phyloP scores from a whole-genome alignment of 768 basidiomycete genomes.

The Amanita fuliginea region DNA sequence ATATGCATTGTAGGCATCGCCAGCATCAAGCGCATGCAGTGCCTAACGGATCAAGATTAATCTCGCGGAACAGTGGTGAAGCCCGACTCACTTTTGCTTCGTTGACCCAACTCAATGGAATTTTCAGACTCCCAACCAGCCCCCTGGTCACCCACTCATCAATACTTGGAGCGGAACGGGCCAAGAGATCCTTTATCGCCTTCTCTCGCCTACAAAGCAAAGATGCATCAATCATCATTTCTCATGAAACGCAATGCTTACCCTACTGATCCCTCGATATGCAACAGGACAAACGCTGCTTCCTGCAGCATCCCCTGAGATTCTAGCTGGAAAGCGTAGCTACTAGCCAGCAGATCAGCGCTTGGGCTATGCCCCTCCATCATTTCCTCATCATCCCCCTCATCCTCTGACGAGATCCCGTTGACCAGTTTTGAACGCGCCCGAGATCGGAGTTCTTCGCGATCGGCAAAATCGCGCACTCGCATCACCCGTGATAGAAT shows the following conservation, averaged over 20 bases:
- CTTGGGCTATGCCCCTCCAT: constrained; percentile 72
- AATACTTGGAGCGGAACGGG: constrained; percentile 51
- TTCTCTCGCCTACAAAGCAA: constrained; percentile 53
- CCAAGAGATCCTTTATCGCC: constrained; percentile 72
- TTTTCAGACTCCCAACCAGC: constrained; percentile 61
- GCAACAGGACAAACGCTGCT: constrained; percentile 81
- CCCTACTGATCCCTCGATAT: constrained; percentile 76
- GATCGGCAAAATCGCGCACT: constrained; percentile 81
- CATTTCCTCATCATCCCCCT: constrained; percentile 31
- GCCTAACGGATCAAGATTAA: constrained; percentile 34
- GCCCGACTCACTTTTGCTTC: constrained; percentile 62
- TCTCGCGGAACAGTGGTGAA: not conserved
- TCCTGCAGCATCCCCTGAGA: constrained; percentile 71
- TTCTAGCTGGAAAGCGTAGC: constrained; percentile 85
- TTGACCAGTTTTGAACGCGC: constrained; percentile 14
- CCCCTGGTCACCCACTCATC: constrained; percentile 70
- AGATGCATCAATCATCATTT: constrained; percentile 3
- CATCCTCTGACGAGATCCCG: constrained; percentile 17
- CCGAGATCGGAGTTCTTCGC: constrained; percentile 33
- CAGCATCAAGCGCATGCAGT: constrained; percentile 46
- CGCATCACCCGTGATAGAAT: constrained; percentile 76
- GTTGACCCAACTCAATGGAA: constrained; percentile 82
- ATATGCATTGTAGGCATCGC: constrained; percentile 63
- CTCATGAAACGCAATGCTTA: constrained; percentile 35
- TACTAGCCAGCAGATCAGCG: constrained; percentile 74